Base-by-base conservation (phyloP, 2,329 filamentous ascomycete genomes). In the Aquanectria penicillioides region DNA sequence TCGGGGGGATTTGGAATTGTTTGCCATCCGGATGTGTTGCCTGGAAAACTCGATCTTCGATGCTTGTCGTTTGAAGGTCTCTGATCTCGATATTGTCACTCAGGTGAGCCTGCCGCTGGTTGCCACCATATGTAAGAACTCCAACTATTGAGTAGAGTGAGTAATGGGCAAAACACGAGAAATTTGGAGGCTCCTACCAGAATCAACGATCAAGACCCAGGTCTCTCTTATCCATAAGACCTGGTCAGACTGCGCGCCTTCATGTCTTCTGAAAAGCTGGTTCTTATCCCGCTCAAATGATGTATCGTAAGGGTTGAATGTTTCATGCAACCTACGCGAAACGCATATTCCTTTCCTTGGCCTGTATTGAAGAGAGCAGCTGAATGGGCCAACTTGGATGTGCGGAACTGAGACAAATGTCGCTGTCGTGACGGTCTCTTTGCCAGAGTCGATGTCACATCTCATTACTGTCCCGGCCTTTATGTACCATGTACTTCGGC, bases 121-220 rank as follows among this genome's bases (percentile, higher is more conserved):
- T 34, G 11, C 12, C 23, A 10, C 43, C 43, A 20, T 46, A 46
- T 6, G 43, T 46, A n/a, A 46, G 43, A 13, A 46, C 33, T 23
- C 18, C 43, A 11, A 46, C 43, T 44, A n/a, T n/a, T n/a, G n/a
- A n/a, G n/a, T n/a, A 23, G 18, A 25, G 29, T 46, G 20, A 20
- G 17, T 46, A 28, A 9, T 8, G 28, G 15, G 13, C 11, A 31
- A 6, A n/a, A 22, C 25, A 31, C 15, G 26, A 10, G 18, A 5
- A 5, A 33, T 15, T n/a, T 15, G 13, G 3, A 6, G n/a, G n/a
- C n/a, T 4, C 41, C 20, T 46, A 46, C 28, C 18, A 34, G 43
- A 46, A 18, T 46, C 43, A 34, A 46, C 15, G 22, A 46, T 46
- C 13, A 46, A 46, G 4, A 46, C 43, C 43, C 43, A 46, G 2